Evolutionary conservation across 345 rosid genomes (phyloP).

Genomic region (Diplotaxis tenuifolia): DNA sequence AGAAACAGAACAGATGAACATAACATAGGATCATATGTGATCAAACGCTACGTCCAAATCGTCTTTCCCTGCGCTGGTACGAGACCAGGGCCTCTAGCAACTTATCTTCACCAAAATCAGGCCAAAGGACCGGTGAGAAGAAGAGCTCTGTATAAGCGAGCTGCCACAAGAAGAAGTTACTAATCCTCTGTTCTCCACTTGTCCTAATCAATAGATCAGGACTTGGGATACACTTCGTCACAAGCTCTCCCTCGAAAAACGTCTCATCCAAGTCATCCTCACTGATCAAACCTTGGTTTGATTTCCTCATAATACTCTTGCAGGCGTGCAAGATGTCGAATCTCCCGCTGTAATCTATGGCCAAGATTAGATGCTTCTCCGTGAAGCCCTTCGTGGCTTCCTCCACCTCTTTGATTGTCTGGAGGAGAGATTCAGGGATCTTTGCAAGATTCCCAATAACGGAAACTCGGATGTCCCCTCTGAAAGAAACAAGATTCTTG

Average conservation of each 20-base stretch:
- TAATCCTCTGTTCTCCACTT: no score
- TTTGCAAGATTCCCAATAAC: slow-evolving; percentile 59
- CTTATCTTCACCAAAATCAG: no score
- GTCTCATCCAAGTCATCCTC: slow-evolving; percentile 52
- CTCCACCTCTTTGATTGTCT: slow-evolving; percentile 40
- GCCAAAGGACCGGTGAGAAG: no score
- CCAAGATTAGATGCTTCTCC: slow-evolving; percentile 55
- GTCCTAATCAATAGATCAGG: no score
- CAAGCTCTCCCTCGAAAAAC: slow-evolving; percentile 56
- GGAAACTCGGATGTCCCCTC: slow-evolving; percentile 50
- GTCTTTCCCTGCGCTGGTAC: no score
- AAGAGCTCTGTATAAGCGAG: no score
- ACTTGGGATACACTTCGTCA: no score
- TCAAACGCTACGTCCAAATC: no score
- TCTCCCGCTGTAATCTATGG: slow-evolving; percentile 73
- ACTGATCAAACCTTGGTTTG: slow-evolving; percentile 41
- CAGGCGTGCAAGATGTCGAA: slow-evolving; percentile 61
- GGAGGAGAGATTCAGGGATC: slow-evolving; percentile 44
- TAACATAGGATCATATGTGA: no score
- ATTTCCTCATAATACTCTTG: slow-evolving; percentile 49
- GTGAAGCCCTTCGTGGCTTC: slow-evolving; percentile 46
- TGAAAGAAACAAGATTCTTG: slow-evolving; percentile 19
- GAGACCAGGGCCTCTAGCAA: no score
- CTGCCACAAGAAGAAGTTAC: no score
- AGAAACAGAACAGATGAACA: no score